Base-by-base conservation (phyloP, 2,329 filamentous ascomycete genomes). In the Fulvia fulva region DNA sequence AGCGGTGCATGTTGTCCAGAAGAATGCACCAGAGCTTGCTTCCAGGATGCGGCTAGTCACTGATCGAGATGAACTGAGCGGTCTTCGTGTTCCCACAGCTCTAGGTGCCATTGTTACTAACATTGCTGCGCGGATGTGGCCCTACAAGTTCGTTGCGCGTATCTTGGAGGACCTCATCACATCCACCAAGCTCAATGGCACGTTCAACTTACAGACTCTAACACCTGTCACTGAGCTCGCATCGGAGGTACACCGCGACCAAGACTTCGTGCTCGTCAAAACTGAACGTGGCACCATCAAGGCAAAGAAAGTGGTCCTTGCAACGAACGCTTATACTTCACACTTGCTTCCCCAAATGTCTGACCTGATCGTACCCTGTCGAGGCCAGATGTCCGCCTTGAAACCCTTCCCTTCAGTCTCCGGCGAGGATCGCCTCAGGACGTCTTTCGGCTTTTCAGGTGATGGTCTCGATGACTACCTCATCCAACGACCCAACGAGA, bases 281-380 rank as follows among this genome's bases (percentile, higher is more conserved):
- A 78, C 79, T 0, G 76, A 91, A 0, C 84, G 90, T 22, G 91
- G 91, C n/a, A 77, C 74, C 44, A 80, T 95, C 56, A 71, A 71
- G 0, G 80, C 90, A 1, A 75, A 77, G 12, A 80, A 83, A 32
- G 83, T 96, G 21, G 80, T 96, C 19, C 81, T 96, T 16, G 88
- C 90, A 4, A 93, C 88, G 0, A 96, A 96, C 69, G 92, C 80
- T 3, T 95, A 96, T 73, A 92, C 90, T 7, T 90, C 89, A 1
- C 81, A 86, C 60, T 79, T 96, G 3, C 76, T 93, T 1, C 89
- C 89, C 0, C 70, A 77, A 32, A 87, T 93, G 65, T 78, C 82
- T 8, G 83, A 86, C 63, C 79, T 91, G 8, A 88, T 96, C 62
- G 83, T 92, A 2, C 92, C 92, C 0, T 86, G 89, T 1, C 80